Conservation (phyloP, 208 protist species). For the Trypanosoma vivax region DNA sequence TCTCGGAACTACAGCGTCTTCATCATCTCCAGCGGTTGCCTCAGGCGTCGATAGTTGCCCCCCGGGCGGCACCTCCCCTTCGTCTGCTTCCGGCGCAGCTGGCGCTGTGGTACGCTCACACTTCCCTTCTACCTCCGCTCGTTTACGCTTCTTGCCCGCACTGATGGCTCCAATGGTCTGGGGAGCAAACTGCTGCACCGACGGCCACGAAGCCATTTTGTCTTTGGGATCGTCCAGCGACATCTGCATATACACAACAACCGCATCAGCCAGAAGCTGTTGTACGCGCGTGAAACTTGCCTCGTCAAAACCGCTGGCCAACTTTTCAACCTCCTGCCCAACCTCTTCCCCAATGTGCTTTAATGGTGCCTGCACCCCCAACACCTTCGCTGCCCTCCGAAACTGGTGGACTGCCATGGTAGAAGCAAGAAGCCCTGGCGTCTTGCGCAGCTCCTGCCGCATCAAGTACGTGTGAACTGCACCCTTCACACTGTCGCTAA, state of each 20-base stretch:
- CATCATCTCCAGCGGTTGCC: too few species aligned
- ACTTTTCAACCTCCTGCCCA: constrained; percentile 7
- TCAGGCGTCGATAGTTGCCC: too few species aligned
- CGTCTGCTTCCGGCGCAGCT: too few species aligned
- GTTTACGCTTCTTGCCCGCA: too few species aligned
- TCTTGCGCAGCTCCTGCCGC: constrained; percentile 24
- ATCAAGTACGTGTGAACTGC: constrained; percentile 56
- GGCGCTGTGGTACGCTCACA: too few species aligned
- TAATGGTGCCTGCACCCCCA: constrained; percentile 7
- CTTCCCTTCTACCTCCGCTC: too few species aligned
- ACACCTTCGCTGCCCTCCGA: constrained; percentile 22
- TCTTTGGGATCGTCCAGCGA: constrained; percentile 12
- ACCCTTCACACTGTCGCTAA: constrained; percentile 28
- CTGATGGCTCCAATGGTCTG: too few species aligned
- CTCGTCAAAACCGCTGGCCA: constrained; percentile 17
- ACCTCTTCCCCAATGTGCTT: constrained; percentile 8
- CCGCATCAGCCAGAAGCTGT: constrained; percentile 33
- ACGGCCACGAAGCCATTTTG: neutral
- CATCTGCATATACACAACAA: constrained; percentile 32
- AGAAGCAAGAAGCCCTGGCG: constrained; percentile 45
- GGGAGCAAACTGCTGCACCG: constrained; percentile 2
- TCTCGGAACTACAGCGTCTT: too few species aligned
- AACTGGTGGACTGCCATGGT: constrained; percentile 18
- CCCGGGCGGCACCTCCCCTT: too few species aligned
- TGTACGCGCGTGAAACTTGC: constrained; percentile 24